A percentile compares a stretch with the other conserved stretches of the same genome.
Evolutionary conservation across 805 yeast genomes (phyloP).

Genomic region (Starmerella khaoyaiensis): DNA sequence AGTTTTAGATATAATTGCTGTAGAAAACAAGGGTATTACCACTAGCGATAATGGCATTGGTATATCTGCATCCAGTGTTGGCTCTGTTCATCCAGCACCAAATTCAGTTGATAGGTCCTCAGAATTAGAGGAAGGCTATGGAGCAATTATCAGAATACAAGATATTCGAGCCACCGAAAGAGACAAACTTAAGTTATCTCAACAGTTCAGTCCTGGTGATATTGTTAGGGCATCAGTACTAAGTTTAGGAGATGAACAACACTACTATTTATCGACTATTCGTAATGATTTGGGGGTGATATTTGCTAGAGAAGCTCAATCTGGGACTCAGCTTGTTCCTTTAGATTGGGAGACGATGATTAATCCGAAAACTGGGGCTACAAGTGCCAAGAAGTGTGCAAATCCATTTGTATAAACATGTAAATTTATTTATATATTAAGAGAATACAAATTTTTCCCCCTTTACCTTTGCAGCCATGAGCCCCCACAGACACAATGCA

Average conservation of each 20-base stretch:
- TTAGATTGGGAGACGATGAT: slow-evolving; percentile 94
- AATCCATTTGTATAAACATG: slow-evolving; percentile 46
- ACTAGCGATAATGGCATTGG: slow-evolving; percentile 57
- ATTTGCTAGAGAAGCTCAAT: slow-evolving; percentile 59
- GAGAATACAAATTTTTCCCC: neutral
- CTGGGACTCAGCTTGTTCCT: slow-evolving; percentile 71
- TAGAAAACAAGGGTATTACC: slow-evolving; percentile 48
- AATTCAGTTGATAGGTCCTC: slow-evolving; percentile 31
- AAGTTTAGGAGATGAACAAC: slow-evolving; percentile 86
- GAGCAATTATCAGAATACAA: slow-evolving; percentile 72
- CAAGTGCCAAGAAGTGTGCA: slow-evolving; percentile 81
- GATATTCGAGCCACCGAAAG: slow-evolving; percentile 86
- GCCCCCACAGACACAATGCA: slow-evolving; percentile 69
- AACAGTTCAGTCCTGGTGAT: slow-evolving; percentile 84
- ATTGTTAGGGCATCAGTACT: slow-evolving; percentile 68
- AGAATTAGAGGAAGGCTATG: slow-evolving; percentile 68
- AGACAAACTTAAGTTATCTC: slow-evolving; percentile 67
- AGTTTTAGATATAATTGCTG: slow-evolving; percentile 57
- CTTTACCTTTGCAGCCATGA: slow-evolving; percentile 37
- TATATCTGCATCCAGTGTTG: slow-evolving; percentile 33
- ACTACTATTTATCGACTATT: slow-evolving; percentile 81
- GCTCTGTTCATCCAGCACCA: slow-evolving; percentile 22
- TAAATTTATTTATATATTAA: neutral
- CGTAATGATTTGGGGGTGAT: slow-evolving; percentile 87
- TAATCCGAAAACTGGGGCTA: slow-evolving; percentile 56